Evolutionary conservation across 2,329 filamentous ascomycete species (phyloP).

Genomic region (Fusarium tanahbumbuense): DNA sequence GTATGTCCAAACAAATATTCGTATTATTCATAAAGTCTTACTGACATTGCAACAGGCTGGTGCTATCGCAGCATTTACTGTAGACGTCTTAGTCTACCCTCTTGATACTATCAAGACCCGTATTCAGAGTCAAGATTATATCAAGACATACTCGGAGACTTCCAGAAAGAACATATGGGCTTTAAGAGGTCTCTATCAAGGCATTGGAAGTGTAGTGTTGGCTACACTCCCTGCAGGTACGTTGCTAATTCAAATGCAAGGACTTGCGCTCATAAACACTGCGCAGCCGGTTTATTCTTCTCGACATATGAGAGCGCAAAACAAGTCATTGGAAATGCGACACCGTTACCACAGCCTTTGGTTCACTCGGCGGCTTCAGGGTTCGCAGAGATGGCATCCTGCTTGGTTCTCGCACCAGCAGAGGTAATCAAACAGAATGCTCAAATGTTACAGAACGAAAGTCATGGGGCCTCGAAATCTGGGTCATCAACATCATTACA

Average conservation of each 20-base stretch:
- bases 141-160: slow-evolving; percentile 70
- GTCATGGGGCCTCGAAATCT: slow-evolving; percentile 16
- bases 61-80: slow-evolving; percentile 84
- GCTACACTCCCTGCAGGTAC: slow-evolving; percentile 88
- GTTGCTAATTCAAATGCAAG: slow-evolving; percentile 15
- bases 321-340: slow-evolving; percentile 64
- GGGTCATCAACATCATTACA: slow-evolving; percentile 58
- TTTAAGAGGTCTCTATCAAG: slow-evolving; percentile 85
- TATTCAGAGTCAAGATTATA: slow-evolving; percentile 81
- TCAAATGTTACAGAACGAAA: slow-evolving; percentile 73
- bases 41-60: slow-evolving; percentile 71
- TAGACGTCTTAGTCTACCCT: slow-evolving; percentile 87
- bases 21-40: background rate
- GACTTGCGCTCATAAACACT: background rate
- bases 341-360: slow-evolving; percentile 72
- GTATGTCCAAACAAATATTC: slow-evolving; percentile 33
- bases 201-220: slow-evolving; percentile 84
- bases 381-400: slow-evolving; percentile 84
- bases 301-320: slow-evolving; percentile 88
- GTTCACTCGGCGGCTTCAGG: slow-evolving; percentile 81
- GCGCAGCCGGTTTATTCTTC: slow-evolving; percentile 83
- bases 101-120: slow-evolving; percentile 92
- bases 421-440: slow-evolving; percentile 96
- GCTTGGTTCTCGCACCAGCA: slow-evolving; percentile 86
- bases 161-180: slow-evolving; percentile 64